Evolutionary conservation across 1,284 basidiomycete species (phyloP), one percentile per base, ranked within the genome.

Genomic region (Cryptococcus sp.): DNA sequence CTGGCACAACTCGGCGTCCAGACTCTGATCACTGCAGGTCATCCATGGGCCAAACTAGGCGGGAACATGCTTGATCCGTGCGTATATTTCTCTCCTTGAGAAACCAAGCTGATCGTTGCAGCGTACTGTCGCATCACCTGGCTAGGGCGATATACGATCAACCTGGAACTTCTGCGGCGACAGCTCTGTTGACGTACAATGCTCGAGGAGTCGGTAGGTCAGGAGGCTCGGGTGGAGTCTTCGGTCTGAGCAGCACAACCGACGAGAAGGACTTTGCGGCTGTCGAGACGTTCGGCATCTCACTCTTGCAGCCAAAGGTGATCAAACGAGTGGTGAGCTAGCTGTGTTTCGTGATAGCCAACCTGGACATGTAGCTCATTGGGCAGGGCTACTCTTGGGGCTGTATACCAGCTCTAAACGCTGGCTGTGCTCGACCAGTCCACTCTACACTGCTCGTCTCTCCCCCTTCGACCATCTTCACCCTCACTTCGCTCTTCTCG

Each of bases 11-110:
- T 31, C 28, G 42, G 50, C 1, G 37, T 65, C 0, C 26, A 53
- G 23, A 50, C 56, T 42, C 22, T 71, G 4, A 56, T 71, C n/a
- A 58, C 57, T 1, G 68, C 58, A 36, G 58, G 60, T 16, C 69
- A 71, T 50, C 69, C 69, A 5, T 71, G 65, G 63, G 56, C 56
- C 0, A 58, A 60, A 34, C 41, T 71, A 2, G 69, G 69, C 4
- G 69, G 69, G 5, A 66, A 64, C 46, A 63, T 65, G 59, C 53
- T 64, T 19, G 66, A 67, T 40, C 67, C 69, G 69, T 69, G 45
- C 51, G 66, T 63, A 3, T 5, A 9, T 18, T 39, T 36, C 25
- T 24, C 23, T 21, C 18, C 25, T n/a, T n/a, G n/a, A 23, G 18
- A 16, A 10, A n/a, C n/a, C 19, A 14, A 10, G 28, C 9, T 31